These are phyloP conservation scores for Xylariales sp. DNA, from an alignment of 2,329 filamentous ascomycete species.

Conservation along the genomic window DNA sequence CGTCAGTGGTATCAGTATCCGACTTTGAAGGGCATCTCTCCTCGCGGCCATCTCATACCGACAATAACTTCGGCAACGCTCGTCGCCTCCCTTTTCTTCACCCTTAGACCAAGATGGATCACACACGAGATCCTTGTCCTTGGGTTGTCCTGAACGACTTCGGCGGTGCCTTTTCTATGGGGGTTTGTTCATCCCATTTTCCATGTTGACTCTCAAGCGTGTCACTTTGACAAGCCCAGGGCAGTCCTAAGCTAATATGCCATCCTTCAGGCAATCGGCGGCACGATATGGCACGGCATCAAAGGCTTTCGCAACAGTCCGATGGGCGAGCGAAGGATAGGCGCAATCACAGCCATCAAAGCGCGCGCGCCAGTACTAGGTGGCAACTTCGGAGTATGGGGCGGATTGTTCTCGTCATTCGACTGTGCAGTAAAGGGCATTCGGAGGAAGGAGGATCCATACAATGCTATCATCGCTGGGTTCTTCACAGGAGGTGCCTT, in stretches of 20 bases:
- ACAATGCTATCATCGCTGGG: slow-evolving; percentile 95
- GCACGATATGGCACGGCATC: slow-evolving; percentile 91
- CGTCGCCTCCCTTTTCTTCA: neutral
- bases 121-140: slow-evolving; percentile 92
- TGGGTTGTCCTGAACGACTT: slow-evolving; percentile 97
- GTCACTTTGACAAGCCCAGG: too few species aligned
- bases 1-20: too few species aligned
- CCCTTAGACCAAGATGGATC: slow-evolving; percentile 62
- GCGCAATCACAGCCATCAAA: slow-evolving; percentile 95
- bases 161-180: slow-evolving; percentile 95
- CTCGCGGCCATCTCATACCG: neutral
- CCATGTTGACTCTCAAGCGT: too few species aligned
- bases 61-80: neutral
- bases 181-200: slow-evolving; percentile 42
- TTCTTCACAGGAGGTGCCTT: slow-evolving; percentile 94
- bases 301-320: slow-evolving; percentile 90
- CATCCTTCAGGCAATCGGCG: slow-evolving; percentile 69
- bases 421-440: slow-evolving; percentile 96
- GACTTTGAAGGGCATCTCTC: neutral
- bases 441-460: slow-evolving; percentile 94
- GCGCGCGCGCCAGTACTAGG: slow-evolving; percentile 92
- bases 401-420: slow-evolving; percentile 90
- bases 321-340: slow-evolving; percentile 91
- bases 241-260: too few species aligned
- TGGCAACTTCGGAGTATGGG: slow-evolving; percentile 98